Percentiles rank a stretch among this genome's conserved stretches.
phyloP scores from a whole-genome alignment of 257 asterid genomes.

The Voacanga thouarsii region DNA sequence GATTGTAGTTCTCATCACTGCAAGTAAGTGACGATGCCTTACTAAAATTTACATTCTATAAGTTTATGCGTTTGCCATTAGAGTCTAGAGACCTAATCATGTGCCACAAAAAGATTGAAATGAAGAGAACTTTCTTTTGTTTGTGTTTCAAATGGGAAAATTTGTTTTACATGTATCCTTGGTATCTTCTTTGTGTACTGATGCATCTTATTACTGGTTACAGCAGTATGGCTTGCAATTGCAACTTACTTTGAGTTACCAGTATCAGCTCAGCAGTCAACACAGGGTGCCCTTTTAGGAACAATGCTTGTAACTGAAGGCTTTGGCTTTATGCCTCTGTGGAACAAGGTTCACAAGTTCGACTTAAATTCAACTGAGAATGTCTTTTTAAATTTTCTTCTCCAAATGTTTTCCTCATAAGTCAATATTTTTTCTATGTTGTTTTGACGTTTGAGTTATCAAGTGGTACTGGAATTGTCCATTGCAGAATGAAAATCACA shows the following conservation, averaged over 20 bases:
- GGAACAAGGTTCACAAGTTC: slow-evolving; percentile 5
- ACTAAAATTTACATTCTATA: no score
- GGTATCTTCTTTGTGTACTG: background rate
- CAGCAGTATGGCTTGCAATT: slow-evolving; percentile 12
- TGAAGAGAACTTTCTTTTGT: background rate
- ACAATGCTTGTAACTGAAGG: slow-evolving; percentile 8
- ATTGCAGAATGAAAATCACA: slow-evolving; percentile 12
- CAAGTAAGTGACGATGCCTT: background rate
- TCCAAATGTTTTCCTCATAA: background rate
- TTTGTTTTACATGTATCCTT: background rate
- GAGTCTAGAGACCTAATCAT: background rate
- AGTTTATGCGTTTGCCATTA: background rate
- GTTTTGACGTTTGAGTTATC: background rate
- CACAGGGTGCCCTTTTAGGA: slow-evolving; percentile 8
- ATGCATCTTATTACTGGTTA: background rate
- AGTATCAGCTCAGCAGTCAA: slow-evolving; percentile 6
- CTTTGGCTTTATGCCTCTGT: slow-evolving; percentile 1
- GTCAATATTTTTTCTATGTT: background rate
- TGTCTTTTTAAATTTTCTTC: background rate
- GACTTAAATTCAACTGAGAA: background rate
- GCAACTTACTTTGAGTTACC: slow-evolving; percentile 7
- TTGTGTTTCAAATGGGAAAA: background rate
- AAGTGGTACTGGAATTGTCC: background rate
- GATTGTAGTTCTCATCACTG: slow-evolving; percentile 15
- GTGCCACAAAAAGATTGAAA: background rate